A percentile compares a stretch with the other conserved stretches of the same genome.
Evolutionary conservation across 2,329 filamentous ascomycete genomes (phyloP).

Genomic region (Fusarium cicatricum): DNA sequence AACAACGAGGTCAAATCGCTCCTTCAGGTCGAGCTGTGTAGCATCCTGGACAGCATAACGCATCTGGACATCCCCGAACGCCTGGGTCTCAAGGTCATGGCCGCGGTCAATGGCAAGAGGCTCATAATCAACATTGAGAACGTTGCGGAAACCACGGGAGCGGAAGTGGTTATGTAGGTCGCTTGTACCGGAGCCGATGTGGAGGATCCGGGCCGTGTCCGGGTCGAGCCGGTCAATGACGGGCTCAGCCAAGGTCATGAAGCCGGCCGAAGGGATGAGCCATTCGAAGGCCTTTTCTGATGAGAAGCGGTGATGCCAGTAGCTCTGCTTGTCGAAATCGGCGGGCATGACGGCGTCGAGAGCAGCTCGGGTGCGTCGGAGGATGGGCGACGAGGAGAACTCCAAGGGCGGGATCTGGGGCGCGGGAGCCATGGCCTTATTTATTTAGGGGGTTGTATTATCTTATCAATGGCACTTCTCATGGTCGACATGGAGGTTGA

Average conservation of each 20-base stretch:
- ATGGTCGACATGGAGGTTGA: constrained; percentile 23
- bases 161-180: constrained; percentile 59
- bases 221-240: constrained; percentile 43
- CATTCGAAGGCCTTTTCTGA: constrained; percentile 58
- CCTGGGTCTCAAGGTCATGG: constrained; percentile 48
- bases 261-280: constrained; percentile 53
- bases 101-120: constrained; percentile 56
- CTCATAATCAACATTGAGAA: constrained; percentile 61
- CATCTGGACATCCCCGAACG: constrained; percentile 56
- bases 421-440: constrained; percentile 23
- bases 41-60: constrained; percentile 55
- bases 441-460: constrained; percentile 1
- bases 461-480: constrained; percentile 11
- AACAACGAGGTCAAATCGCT: constrained; percentile 53
- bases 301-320: constrained; percentile 58
- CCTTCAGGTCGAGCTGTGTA: constrained; percentile 47
- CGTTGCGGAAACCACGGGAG: constrained; percentile 49
- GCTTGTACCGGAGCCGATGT: constrained; percentile 60
- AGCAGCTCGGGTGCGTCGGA: constrained; percentile 11
- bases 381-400: constrained; percentile 21
- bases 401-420: constrained; percentile 35
- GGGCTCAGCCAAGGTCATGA: constrained; percentile 52
- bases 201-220: constrained; percentile 49
- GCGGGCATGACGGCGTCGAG: constrained; percentile 38
- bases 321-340: constrained; percentile 59